Base-by-base conservation (phyloP, 177 flowering plant genomes). In the Vitis hybrid region DNA sequence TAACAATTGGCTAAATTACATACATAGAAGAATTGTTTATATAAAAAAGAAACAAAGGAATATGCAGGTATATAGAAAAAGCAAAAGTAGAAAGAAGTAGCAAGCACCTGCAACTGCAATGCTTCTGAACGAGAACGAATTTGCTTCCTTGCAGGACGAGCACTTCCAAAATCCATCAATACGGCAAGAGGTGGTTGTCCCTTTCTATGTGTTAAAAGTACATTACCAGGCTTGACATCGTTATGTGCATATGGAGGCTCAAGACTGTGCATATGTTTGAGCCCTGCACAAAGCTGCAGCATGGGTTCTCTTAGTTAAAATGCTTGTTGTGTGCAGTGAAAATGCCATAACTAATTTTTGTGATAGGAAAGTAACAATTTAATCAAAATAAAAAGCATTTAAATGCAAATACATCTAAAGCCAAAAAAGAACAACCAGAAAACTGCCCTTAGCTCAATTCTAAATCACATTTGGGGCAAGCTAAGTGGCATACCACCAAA, bases 141-240 rank as follows among this genome's bases (percentile, higher is more conserved):
- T 81, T 87, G 87, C 84, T 65, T 89, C 75, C 90, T 84, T 62
- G 97, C 97, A 78, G 98, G 97, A 18, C 90, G 84, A 72, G 95
- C 88, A 82, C 97, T 94, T 67, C 98, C 97, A 83, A 94, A 92
- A 74, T 94, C 98, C 98, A 94, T 94, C 80, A 94, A 79, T 69
- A 88, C 87, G 50, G 97, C 91, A 70, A 89, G 87, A 51, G 97
- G 97, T 26, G 93, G 70, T 61, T 89, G 86, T 45, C 95, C 98
- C 81, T 91, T 92, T 72, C 91, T 86, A 71, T 82, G 85, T 48
- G 97, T 91, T 68, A 94, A 64, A 56, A 91, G 92, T 54, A 94
- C 87, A 84, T 94, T 94, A 14, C 98, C 98, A 70, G 97, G 95
- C 78, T 94, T 94, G 72, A 94, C 88, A 85, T 94, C 98, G 84